Evolutionary conservation across 805 yeast species (phyloP).

Genomic region (Wickerhamiella vanderwaltii): DNA sequence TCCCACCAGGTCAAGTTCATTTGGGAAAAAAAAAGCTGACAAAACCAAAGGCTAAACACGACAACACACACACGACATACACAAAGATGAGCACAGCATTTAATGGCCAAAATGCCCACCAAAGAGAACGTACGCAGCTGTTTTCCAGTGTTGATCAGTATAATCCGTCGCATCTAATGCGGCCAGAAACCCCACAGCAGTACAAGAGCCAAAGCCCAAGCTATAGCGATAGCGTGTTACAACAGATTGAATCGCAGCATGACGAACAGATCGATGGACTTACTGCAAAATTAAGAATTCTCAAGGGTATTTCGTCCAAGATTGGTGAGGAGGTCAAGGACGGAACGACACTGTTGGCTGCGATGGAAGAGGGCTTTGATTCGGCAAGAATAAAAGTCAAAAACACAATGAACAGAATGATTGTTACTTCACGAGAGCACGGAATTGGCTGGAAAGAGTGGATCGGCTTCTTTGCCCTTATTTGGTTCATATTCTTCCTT

Average conservation of each 20-base stretch:
- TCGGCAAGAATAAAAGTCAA: constrained; percentile 37
- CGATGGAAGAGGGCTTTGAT: constrained; percentile 37
- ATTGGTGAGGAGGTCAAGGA: constrained; percentile 58
- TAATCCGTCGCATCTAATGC: constrained; percentile 20
- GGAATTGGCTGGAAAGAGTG: constrained; percentile 56
- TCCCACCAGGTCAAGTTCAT: constrained; percentile 8
- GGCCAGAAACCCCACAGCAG: constrained; percentile 13
- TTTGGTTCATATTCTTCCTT: constrained; percentile 40
- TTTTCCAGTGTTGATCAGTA: constrained; percentile 27
- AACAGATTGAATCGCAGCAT: constrained; percentile 54
- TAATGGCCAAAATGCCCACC: constrained; percentile 20
- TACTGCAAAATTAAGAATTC: constrained; percentile 40
- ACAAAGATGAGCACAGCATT: constrained; percentile 10
- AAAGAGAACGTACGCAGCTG: constrained; percentile 31
- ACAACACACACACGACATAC: neutral
- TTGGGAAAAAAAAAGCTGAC: neutral
- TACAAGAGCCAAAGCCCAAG: constrained; percentile 18
- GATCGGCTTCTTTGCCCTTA: constrained; percentile 37
- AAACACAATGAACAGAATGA: constrained; percentile 44
- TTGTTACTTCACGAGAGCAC: constrained; percentile 49
- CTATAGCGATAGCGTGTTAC: constrained; percentile 41
- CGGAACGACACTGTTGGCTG: constrained; percentile 36
- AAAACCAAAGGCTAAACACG: neutral
- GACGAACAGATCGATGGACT: constrained; percentile 46
- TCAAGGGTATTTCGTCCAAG: constrained; percentile 42